These are phyloP conservation scores for Penicillium daleae DNA, from an alignment of 495 filamentous ascomycete genomes.

Conservation along the genomic window DNA sequence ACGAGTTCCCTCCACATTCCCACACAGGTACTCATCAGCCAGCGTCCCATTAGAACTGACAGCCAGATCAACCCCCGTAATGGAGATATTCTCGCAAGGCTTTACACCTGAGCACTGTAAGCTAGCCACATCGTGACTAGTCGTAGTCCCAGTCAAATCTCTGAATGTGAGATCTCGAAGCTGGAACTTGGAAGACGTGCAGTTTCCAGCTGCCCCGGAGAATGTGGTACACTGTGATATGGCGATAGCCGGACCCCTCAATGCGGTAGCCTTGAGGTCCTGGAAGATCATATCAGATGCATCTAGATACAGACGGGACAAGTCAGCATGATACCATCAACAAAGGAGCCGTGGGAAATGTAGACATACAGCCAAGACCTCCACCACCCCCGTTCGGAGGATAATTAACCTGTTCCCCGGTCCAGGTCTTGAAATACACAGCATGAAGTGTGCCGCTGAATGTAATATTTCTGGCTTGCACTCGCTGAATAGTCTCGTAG, in stretches of 20 bases:
- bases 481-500: slow-evolving; percentile 32
- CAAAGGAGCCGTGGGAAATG: too few relatives aligned
- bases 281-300: slow-evolving; percentile 31
- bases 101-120: slow-evolving; percentile 43
- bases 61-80: slow-evolving; percentile 28
- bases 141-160: slow-evolving; percentile 32
- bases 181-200: slow-evolving; percentile 44
- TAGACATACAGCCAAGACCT: slow-evolving; percentile 13
- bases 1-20: slow-evolving; percentile 31
- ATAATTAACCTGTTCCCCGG: slow-evolving; percentile 32
- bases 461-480: slow-evolving; percentile 28
- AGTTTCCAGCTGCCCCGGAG: slow-evolving; percentile 39
- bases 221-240: slow-evolving; percentile 48
- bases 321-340: not conserved
- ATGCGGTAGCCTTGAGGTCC: slow-evolving; percentile 28
- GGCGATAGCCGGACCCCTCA: slow-evolving; percentile 35
- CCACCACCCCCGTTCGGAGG: slow-evolving; percentile 39
- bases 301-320: slow-evolving; percentile 9
- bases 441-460: slow-evolving; percentile 49
- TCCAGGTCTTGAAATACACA: slow-evolving; percentile 61
- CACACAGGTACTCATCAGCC: slow-evolving; percentile 37
- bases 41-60: slow-evolving; percentile 25
- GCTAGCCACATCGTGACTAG: slow-evolving; percentile 29
- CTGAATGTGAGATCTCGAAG: slow-evolving; percentile 32
- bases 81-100: slow-evolving; percentile 37